Percentiles rank a stretch among this genome's conserved stretches.
Conservation (phyloP, 192 early-diverging fungal genomes). For the Backusella mclennaniae region DNA sequence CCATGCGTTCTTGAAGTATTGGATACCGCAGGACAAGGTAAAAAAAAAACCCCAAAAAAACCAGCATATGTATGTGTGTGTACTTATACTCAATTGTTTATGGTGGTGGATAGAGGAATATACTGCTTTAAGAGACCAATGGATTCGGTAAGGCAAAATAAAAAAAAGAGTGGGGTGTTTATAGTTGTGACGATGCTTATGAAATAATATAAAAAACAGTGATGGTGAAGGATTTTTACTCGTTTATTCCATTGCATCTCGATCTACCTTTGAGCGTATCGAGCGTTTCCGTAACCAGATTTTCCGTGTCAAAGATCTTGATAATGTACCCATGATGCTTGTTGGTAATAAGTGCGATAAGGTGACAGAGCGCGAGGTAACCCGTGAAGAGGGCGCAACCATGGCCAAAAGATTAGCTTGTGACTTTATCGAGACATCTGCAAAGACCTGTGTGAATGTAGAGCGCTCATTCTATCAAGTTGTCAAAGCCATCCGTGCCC, state of each 20-base stretch:
- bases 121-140: slow-evolving; percentile 78
- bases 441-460: slow-evolving; percentile 86
- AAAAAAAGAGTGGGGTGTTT: not conserved
- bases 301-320: slow-evolving; percentile 80
- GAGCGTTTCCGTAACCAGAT: slow-evolving; percentile 85
- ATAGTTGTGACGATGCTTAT: not conserved
- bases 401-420: slow-evolving; percentile 72
- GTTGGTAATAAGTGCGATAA: slow-evolving; percentile 93
- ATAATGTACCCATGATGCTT: slow-evolving; percentile 81
- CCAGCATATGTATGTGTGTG: too few relatives aligned
- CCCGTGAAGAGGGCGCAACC: slow-evolving; percentile 71
- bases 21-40: slow-evolving; percentile 88
- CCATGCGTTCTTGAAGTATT: slow-evolving; percentile 96
- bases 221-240: slow-evolving; percentile 85
- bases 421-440: slow-evolving; percentile 84
- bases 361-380: slow-evolving; percentile 76
- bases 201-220: not conserved
- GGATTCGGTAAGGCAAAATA: slow-evolving; percentile 65
- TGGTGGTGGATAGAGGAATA: slow-evolving; percentile 54
- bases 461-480: slow-evolving; percentile 81
- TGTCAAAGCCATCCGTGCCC: slow-evolving; percentile 70
- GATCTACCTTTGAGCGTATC: slow-evolving; percentile 82
- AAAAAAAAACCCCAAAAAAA: not conserved
- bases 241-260: slow-evolving; percentile 86
- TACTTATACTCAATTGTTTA: not conserved